Evolutionary conservation across 2,329 filamentous ascomycete species (phyloP), one percentile per base, ranked within the genome.

Genomic region (Exophiala mesophila): DNA sequence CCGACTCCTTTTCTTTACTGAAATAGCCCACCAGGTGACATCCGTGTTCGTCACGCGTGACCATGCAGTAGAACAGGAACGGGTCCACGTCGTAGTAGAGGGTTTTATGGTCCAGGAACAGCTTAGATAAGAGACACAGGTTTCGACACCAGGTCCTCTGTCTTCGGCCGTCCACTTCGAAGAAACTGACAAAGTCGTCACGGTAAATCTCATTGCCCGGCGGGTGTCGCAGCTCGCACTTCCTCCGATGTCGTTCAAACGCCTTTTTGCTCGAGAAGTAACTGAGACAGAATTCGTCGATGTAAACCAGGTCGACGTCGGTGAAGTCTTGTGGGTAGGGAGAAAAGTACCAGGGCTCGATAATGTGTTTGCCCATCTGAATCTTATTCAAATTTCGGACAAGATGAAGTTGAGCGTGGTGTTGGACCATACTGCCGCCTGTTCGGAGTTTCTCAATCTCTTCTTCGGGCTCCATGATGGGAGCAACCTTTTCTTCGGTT

Each of bases 121-220:
- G 75, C 66, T 98, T 98, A 40, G 89, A 92, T 31, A 98, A 74
- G 10, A 98, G 77, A 65, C 92, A 98, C 21, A 98, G 78, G 56
- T 98, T 98, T 58, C 96, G 92, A 61, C 92, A 98, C 68, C 96
- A 98, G n/a, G 95, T 87, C 0, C 92, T 88, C 56, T 98, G 94
- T 58, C 95, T 94, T 36, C 92, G 84, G 5, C 92, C 92, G 55
- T 98, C 92, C 4, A 98, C 92, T 63, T 98, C 92, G 59, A 97
- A 98, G 59, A 98, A 92, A 0, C 89, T 95, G 36, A 94, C 81
- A 20, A 88, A 86, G 36, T 83, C 82, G 57, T 95, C 83, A 1
- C 92, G 85, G 63, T 98, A 98, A 50, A 98, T 95, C 63, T 98
- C 94, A 64, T 98, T 98, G 18, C 92, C 92, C 0, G 92, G 92